These are phyloP conservation scores for Apiotrichum domesticum DNA, from an alignment of 1,284 basidiomycete species.

Conservation along the genomic window DNA sequence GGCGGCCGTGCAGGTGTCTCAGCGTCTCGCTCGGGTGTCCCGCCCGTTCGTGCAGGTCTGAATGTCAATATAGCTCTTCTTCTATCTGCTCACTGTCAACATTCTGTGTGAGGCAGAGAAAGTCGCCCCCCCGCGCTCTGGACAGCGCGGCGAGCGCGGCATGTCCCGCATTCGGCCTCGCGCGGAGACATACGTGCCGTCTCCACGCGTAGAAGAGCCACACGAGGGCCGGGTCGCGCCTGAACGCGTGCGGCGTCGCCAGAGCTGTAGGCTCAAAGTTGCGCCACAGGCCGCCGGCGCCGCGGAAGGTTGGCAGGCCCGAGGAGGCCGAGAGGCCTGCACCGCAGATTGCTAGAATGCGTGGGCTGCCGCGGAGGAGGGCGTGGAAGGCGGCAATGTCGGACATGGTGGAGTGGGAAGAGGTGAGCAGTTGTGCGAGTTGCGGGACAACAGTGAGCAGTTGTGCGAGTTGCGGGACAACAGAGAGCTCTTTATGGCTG, in stretches of 20 bases:
- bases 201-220: constrained; percentile 16
- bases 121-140: background rate
- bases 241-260: constrained; percentile 11
- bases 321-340: constrained; percentile 9
- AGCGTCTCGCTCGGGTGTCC: constrained; percentile 4
- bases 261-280: constrained; percentile 11
- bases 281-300: constrained; percentile 14
- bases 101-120: constrained; percentile 15
- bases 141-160: constrained; percentile 6
- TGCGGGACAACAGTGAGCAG: too few species aligned
- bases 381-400: constrained; percentile 14
- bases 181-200: constrained; percentile 8
- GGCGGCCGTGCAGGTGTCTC: constrained; percentile 12
- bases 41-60: constrained; percentile 14
- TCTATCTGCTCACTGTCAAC: constrained; percentile 9
- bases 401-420: constrained; percentile 5
- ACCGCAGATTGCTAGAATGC: constrained; percentile 14
- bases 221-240: constrained; percentile 10
- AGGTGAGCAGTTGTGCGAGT: background rate
- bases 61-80: background rate
- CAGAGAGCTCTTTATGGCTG: too few species aligned
- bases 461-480: too few species aligned
- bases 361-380: background rate
- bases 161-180: constrained; percentile 7
- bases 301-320: constrained; percentile 14